Evolutionary conservation across 768 basidiomycete genomes (phyloP), one percentile per base, ranked within the genome.

Genomic region (Amanita rimosa): DNA sequence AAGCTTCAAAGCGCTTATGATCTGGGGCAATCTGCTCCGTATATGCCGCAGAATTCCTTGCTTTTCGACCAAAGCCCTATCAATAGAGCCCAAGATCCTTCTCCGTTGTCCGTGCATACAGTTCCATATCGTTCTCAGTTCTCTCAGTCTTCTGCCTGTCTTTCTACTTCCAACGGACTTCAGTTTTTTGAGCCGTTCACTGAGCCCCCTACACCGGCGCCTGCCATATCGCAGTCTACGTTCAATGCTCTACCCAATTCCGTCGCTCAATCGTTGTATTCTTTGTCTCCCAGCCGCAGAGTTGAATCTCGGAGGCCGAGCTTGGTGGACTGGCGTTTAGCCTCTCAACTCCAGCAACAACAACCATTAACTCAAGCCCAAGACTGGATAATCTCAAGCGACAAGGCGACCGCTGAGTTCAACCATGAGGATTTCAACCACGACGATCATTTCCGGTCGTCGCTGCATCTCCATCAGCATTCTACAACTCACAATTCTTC

Each of bases 1-100:
- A 84, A 73, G 60, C 57, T 75, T 38, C 68, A 74, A 53, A 65
- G 73, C 38, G 67, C 75, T 24, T 79, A 77, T 54, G 82, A 84
- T 42, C 44, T 65, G 55, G 52, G 63, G 49, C 63, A 72, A 49
- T 62, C 65, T 49, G 63, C 69, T 56, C 73, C 56, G 52, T 80
- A 64, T 62, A 67, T 65, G 60, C 65, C 69, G 4, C 74, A 73
- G 37, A 65, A 70, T 24, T 68, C 71, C 26, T 51, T 72, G 46
- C 58, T 71, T 16, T 70, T 71, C 34, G 73, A 74, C 37, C 61
- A 63, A 43, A 43, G 40, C 33, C 33, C 40, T 21, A 36, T 17
- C 11, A 39, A 41, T 39, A 41, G 48, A 22, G 51, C 35, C 0
- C 51, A 52, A 26, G 51, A 52, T 21, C 31, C 38, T 13, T 48